A percentile compares a stretch with the other conserved stretches of the same genome.
phyloP scores from a whole-genome alignment of 805 yeast species.

The Starmerella ratchasimensis region DNA sequence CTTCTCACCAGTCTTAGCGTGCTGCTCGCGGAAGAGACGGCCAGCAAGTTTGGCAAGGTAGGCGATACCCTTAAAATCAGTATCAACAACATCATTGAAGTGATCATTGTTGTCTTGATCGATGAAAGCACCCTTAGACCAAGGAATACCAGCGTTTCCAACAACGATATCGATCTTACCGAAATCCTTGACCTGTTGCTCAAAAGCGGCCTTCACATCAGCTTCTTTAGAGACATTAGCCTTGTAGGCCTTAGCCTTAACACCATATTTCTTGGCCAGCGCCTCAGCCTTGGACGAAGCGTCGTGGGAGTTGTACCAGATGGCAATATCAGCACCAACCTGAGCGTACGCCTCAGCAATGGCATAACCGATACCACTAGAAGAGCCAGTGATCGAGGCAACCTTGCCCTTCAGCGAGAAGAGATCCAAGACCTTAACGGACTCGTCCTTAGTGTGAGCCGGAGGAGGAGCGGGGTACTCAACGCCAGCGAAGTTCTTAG shows the following conservation, averaged over 20 bases:
- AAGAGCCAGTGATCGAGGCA: constrained; percentile 75
- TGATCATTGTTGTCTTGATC: constrained; percentile 38
- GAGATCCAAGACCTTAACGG: constrained; percentile 41
- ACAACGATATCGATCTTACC: constrained; percentile 73
- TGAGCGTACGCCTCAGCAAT: constrained; percentile 74
- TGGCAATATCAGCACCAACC: constrained; percentile 74
- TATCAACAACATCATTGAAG: constrained; percentile 60
- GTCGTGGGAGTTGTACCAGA: constrained; percentile 51
- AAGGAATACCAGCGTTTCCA: constrained; percentile 81
- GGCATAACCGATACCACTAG: constrained; percentile 69
- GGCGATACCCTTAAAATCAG: constrained; percentile 69
- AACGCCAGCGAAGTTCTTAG: constrained; percentile 17
- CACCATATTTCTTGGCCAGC: constrained; percentile 44
- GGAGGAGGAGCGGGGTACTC: constrained; percentile 21
- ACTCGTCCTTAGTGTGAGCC: constrained; percentile 14
- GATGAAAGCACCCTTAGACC: constrained; percentile 52
- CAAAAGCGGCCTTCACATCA: constrained; percentile 37
- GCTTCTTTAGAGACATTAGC: constrained; percentile 40
- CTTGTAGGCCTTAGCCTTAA: constrained; percentile 50
- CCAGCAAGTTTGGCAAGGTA: constrained; percentile 69
- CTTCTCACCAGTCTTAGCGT: constrained; percentile 28
- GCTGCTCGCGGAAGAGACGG: constrained; percentile 50
- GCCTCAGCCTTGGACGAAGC: constrained; percentile 49
- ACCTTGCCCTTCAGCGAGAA: constrained; percentile 71
- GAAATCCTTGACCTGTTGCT: constrained; percentile 48